Percentiles rank a stretch among this genome's conserved stretches.
These are phyloP conservation scores for Agapanthus africanus DNA, from an alignment of 106 monocot species.

Conservation along the genomic window DNA sequence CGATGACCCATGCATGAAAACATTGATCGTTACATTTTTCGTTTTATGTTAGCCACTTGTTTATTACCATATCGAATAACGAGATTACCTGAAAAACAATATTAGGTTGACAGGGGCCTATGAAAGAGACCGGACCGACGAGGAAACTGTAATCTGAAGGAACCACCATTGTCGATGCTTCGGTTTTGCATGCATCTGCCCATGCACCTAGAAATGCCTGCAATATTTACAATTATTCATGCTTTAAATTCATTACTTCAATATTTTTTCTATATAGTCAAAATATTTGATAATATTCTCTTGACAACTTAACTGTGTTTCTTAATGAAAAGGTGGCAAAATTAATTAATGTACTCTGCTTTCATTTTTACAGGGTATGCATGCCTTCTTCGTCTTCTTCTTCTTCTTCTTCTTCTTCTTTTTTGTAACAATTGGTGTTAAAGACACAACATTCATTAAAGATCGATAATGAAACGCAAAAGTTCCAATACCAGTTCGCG, in stretches of 20 bases:
- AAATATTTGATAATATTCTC: no score
- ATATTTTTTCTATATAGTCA: no score
- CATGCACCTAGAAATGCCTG: conserved; percentile 60
- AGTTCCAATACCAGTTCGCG: no score
- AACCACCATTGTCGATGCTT: conserved; percentile 33
- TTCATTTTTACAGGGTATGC: no score
- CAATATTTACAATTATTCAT: conserved; percentile 11
- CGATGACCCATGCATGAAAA: neutral
- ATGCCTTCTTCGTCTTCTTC: no score
- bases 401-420: no score
- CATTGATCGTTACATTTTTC: neutral
- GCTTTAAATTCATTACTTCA: neutral
- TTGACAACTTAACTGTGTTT: no score
- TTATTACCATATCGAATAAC: neutral
- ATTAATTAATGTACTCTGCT: no score
- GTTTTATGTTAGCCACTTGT: neutral
- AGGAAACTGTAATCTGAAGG: conserved; percentile 27
- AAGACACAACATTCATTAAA: no score
- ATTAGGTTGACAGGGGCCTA: conserved; percentile 35
- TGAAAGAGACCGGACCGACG: conserved; percentile 41
- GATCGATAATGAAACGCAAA: no score
- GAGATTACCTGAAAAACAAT: conserved; percentile 39
- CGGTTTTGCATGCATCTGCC: conserved; percentile 46
- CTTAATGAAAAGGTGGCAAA: no score
- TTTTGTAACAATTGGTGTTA: no score